These are phyloP conservation scores for Coemansia sp. DNA, from an alignment of 192 early-diverging fungal genomes.

Conservation along the genomic window DNA sequence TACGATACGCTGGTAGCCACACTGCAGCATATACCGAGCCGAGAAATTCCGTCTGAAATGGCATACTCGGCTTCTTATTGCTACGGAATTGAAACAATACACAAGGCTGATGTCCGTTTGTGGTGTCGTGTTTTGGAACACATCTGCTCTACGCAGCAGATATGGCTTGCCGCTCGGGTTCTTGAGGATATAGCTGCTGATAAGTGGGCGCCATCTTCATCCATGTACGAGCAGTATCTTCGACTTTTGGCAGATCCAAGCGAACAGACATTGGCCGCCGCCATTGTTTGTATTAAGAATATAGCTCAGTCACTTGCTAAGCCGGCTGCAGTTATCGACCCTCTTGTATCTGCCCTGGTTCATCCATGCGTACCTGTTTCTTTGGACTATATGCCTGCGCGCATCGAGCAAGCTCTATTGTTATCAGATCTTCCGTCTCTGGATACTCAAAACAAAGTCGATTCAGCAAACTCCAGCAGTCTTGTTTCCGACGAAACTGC, in stretches of 20 bases:
- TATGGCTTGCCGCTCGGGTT: conserved; percentile 31
- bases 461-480: not conserved
- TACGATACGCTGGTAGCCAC: conserved; percentile 30
- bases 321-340: not conserved
- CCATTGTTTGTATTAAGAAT: not conserved
- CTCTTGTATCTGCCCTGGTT: conserved; percentile 23
- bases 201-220: conserved; percentile 20
- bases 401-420: conserved; percentile 33
- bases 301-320: not conserved
- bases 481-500: conserved; percentile 22
- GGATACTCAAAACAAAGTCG: not conserved
- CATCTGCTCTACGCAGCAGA: conserved; percentile 12
- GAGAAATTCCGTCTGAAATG: not conserved
- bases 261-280: conserved; percentile 4
- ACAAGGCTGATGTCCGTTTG: conserved; percentile 2
- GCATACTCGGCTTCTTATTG: not conserved
- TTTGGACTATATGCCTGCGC: not conserved
- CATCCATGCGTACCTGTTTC: not conserved
- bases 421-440: conserved; percentile 8
- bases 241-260: conserved; percentile 7
- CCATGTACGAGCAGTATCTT: conserved; percentile 22
- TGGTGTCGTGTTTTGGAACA: conserved; percentile 16
- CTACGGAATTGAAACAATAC: not conserved
- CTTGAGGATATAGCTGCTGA: conserved; percentile 25
- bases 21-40: not conserved